These are phyloP conservation scores for Xerocomus amazonicus DNA, from an alignment of 1,284 basidiomycete species.

Conservation along the genomic window DNA sequence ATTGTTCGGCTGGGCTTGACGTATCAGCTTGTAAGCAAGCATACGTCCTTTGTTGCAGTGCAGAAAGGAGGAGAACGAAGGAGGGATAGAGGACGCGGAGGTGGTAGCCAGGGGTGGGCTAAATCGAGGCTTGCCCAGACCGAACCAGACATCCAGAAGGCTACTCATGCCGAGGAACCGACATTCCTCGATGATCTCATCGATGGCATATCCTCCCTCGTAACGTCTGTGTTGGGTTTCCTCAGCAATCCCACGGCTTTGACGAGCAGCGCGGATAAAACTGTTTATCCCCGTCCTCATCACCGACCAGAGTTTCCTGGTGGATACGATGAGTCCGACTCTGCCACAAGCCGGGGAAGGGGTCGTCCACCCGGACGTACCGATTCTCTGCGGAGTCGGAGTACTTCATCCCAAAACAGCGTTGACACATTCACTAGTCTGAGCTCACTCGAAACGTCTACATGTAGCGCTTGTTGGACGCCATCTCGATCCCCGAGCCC, in stretches of 20 bases:
- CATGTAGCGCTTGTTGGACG: slow-evolving; percentile 35
- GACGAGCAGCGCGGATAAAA: not conserved
- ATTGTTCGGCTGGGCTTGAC: slow-evolving; percentile 47
- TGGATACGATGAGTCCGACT: slow-evolving; percentile 5
- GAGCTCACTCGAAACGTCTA: slow-evolving; percentile 41
- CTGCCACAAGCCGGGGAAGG: slow-evolving; percentile 1
- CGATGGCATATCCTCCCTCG: slow-evolving; percentile 11
- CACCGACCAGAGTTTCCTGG: slow-evolving; percentile 15
- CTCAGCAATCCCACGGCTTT: not conserved
- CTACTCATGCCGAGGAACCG: not conserved
- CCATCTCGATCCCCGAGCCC: slow-evolving; percentile 30
- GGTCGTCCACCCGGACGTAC: slow-evolving; percentile 3
- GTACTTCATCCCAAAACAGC: slow-evolving; percentile 30
- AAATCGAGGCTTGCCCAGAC: slow-evolving; percentile 14
- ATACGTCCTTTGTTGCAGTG: slow-evolving; percentile 57
- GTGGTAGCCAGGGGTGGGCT: slow-evolving; percentile 10
- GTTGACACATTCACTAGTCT: slow-evolving; percentile 43
- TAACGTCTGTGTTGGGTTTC: slow-evolving; percentile 18
- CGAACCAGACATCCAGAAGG: not conserved
- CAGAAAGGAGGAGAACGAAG: slow-evolving; percentile 28
- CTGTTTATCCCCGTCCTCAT: slow-evolving; percentile 2
- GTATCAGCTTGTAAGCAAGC: slow-evolving; percentile 49
- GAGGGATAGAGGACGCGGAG: slow-evolving; percentile 1
- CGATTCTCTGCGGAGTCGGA: slow-evolving; percentile 1
- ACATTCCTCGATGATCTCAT: slow-evolving; percentile 22